These are phyloP conservation scores for Mycena filopes DNA, from an alignment of 768 basidiomycete species.

Conservation along the genomic window DNA sequence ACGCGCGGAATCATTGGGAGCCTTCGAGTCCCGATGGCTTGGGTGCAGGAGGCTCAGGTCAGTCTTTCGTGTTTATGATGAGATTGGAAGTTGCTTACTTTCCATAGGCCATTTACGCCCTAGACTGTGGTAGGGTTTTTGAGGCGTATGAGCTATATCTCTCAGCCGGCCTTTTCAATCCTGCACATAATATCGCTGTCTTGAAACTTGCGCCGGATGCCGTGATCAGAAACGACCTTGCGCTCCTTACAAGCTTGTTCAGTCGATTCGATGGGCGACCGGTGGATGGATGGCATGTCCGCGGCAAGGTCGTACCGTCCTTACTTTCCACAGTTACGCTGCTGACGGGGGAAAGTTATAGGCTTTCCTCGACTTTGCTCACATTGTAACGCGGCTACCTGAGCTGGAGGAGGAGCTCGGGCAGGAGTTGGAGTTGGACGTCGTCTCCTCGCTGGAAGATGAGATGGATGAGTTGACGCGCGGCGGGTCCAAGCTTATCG, in stretches of 20 bases:
- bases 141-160: constrained; percentile 83
- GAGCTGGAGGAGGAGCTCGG: constrained; percentile 50
- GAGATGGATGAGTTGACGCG: constrained; percentile 66
- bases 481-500: constrained; percentile 71
- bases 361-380: constrained; percentile 79
- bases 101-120: constrained; percentile 72
- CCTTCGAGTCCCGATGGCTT: constrained; percentile 82
- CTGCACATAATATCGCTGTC: constrained; percentile 88
- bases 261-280: constrained; percentile 65
- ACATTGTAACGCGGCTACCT: constrained; percentile 69
- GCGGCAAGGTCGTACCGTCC: constrained; percentile 75
- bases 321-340: constrained; percentile 18
- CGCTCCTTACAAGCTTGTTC: constrained; percentile 77
- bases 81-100: background rate
- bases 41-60: constrained; percentile 94
- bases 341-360: constrained; percentile 37
- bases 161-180: constrained; percentile 71
- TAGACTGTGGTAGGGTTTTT: constrained; percentile 69
- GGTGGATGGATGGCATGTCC: constrained; percentile 82
- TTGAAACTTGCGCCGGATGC: constrained; percentile 91
- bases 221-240: constrained; percentile 72
- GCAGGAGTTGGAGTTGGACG: constrained; percentile 18
- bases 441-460: constrained; percentile 36
- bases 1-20: constrained; percentile 77
- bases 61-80: constrained; percentile 24